Base-by-base conservation (phyloP, 2,329 filamentous ascomycete genomes). In the Emmonsiellopsis sp. region DNA sequence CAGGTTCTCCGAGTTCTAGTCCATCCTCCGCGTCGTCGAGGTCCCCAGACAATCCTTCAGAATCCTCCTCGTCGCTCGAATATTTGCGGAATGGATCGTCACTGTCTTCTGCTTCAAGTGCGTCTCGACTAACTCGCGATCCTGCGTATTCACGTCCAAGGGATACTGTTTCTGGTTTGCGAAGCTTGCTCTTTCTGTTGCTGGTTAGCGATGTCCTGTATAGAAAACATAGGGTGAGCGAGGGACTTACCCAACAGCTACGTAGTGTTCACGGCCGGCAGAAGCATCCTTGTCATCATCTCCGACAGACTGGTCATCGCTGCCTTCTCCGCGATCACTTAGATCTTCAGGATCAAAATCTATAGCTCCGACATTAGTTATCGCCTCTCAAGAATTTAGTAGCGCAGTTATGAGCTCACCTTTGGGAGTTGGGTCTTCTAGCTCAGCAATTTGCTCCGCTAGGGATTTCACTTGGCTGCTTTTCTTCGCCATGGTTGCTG, bases 251-350 rank as follows among this genome's bases (percentile, higher is more conserved):
- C 85, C 86, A 34, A 95, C 88, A 51, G 79, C 71, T 43, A 87
- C 80, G 66, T 97, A 97, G 67, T 97, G 92, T 63, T 95, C 92
- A 34, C 91, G 86, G 16, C 86, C 89, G 9, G 78, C 77, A 56
- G 80, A 71, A 9, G 67, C 74, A 60, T 78, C 69, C 41, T 61
- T 69, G 54, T 72, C 72, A 20, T 69, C 71, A 5, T 58, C 57
- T 44, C 77, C 81, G 50, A 75, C 79, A 11, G 70, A 69, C 43
- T 73, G 76, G 46, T 80, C 80, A 53, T 79, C 79, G 53, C 77
- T 79, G n/a, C 77, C 77, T 57, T 71, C 70, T 13, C 77, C 77
- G 15, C 73, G 75, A 57, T 83, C 80, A 60, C 80, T 73, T 51
- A 79, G 71, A 53, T 81, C 82, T 73, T 94, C 89, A 0, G 88